Conservation (phyloP, 352 stramenopile genomes). For the Peronospora destructor region DNA sequence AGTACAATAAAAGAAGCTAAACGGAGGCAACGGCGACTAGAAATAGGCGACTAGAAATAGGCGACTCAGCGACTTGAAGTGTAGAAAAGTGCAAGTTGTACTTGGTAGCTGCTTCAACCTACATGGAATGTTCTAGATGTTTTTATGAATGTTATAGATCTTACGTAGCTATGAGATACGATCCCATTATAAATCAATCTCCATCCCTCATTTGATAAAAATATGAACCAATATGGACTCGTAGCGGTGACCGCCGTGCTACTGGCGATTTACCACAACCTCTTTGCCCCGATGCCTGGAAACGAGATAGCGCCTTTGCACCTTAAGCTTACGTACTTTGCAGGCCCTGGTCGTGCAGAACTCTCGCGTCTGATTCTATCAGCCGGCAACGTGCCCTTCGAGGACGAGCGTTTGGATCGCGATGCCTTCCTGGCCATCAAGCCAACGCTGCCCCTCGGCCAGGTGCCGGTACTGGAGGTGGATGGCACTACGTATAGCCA, state of each 20-base stretch:
- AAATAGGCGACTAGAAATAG: too few relatives aligned
- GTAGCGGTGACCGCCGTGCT: neutral
- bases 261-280: neutral
- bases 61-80: too few relatives aligned
- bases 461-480: slow-evolving; percentile 46
- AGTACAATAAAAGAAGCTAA: too few relatives aligned
- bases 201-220: too few relatives aligned
- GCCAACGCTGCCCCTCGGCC: slow-evolving; percentile 39
- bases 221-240: slow-evolving; percentile 18
- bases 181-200: too few relatives aligned
- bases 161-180: too few relatives aligned
- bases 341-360: slow-evolving; percentile 42
- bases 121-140: too few relatives aligned
- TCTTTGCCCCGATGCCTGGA: neutral
- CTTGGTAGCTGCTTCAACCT: too few relatives aligned
- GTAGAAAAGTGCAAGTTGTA: too few relatives aligned
- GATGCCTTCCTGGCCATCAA: slow-evolving; percentile 43
- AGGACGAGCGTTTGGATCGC: slow-evolving; percentile 42
- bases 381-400: slow-evolving; percentile 52
- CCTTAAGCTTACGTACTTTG: slow-evolving; percentile 75
- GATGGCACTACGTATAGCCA: slow-evolving; percentile 46
- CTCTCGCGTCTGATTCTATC: slow-evolving; percentile 49
- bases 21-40: too few relatives aligned
- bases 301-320: slow-evolving; percentile 2
- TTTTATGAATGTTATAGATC: too few relatives aligned